These are phyloP conservation scores for Clathrospora elynae DNA, from an alignment of 2,329 filamentous ascomycete genomes.

Conservation along the genomic window DNA sequence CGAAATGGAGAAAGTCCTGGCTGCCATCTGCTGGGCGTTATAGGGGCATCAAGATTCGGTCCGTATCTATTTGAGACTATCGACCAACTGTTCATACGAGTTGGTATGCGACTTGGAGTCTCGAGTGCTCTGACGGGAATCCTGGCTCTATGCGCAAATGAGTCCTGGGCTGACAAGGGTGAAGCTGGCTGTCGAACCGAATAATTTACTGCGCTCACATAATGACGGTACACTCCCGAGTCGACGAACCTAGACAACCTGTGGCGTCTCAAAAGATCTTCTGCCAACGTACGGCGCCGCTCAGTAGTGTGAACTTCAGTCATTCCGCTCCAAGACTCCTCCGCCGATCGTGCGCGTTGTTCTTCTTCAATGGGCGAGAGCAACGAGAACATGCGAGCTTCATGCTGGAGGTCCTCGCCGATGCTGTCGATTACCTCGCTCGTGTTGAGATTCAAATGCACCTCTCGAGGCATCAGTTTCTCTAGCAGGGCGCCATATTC, in stretches of 20 bases:
- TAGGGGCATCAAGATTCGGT: neutral
- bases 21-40: neutral
- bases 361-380: neutral
- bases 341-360: neutral
- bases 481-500: neutral
- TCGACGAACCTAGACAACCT: neutral
- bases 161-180: no score
- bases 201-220: no score
- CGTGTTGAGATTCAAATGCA: neutral
- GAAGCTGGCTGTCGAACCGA: no score
- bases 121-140: neutral
- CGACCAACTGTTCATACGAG: neutral
- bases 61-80: neutral
- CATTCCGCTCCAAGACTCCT: neutral
- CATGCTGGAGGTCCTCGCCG: neutral
- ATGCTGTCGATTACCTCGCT: neutral
- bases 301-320: neutral
- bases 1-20: neutral
- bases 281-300: neutral
- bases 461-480: neutral
- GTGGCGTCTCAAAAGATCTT: neutral
- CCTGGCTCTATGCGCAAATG: no score
- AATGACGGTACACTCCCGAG: neutral
- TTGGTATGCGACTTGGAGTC: neutral
- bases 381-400: neutral